Evolutionary conservation across 2,329 filamentous ascomycete genomes (phyloP).

Genomic region (Trichoderma koningii): DNA sequence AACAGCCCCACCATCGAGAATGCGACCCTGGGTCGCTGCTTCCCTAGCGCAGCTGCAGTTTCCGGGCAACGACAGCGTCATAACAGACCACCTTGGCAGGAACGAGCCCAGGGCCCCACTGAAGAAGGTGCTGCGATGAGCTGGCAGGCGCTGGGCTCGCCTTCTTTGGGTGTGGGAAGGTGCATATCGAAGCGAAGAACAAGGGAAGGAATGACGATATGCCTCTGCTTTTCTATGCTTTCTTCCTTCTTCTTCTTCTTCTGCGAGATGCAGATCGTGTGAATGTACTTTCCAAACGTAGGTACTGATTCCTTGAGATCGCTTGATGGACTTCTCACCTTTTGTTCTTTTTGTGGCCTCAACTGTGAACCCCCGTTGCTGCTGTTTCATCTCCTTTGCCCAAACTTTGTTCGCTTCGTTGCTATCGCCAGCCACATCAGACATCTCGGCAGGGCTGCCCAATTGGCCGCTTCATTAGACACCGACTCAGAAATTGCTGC

Average conservation of each 20-base stretch:
- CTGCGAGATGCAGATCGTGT: background rate
- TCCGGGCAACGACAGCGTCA: slow-evolving; percentile 26
- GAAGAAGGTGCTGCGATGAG: slow-evolving; percentile 8
- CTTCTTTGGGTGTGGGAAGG: background rate
- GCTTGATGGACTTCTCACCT: too few species aligned
- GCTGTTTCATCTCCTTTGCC: too few species aligned
- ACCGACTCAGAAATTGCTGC: background rate
- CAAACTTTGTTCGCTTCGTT: too few species aligned
- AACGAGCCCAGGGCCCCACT: slow-evolving; percentile 16
- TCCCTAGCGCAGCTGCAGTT: slow-evolving; percentile 22
- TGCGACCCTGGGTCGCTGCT: slow-evolving; percentile 9
- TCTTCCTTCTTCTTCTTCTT: background rate
- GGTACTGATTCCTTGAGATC: too few species aligned
- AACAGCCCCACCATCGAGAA: slow-evolving; percentile 11
- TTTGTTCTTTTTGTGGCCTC: too few species aligned
- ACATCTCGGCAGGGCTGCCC: too few species aligned
- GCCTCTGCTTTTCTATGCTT: too few species aligned
- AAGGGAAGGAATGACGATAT: background rate
- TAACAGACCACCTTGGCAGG: slow-evolving; percentile 26
- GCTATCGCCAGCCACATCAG: too few species aligned
- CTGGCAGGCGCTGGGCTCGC: slow-evolving; percentile 17
- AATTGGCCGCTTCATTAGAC: too few species aligned
- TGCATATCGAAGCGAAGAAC: background rate
- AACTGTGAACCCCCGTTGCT: too few species aligned
- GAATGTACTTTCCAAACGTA: too few species aligned